phyloP scores from a whole-genome alignment of 345 rosid genomes.

The Corchorus capsularis region DNA sequence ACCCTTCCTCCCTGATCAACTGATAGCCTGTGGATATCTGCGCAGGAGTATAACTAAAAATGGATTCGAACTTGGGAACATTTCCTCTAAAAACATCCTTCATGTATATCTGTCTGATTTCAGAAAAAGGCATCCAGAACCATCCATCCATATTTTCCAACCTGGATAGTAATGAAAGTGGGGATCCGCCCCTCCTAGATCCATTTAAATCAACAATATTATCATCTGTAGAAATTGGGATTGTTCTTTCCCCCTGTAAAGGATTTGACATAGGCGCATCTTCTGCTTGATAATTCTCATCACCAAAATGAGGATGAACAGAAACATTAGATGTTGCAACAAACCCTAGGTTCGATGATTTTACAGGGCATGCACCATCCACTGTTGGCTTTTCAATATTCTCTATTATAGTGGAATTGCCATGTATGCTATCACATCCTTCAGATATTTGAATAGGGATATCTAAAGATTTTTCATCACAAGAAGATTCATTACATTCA shows the following conservation, averaged over 20 bases:
- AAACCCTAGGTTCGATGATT: conserved; percentile 17
- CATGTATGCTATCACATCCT: conserved; percentile 25
- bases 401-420: conserved; percentile 29
- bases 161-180: conserved; percentile 37
- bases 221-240: conserved; percentile 40
- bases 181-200: conserved; percentile 35
- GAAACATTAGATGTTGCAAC: conserved; percentile 6
- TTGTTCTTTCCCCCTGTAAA: conserved; percentile 36
- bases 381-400: conserved; percentile 30
- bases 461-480: conserved; percentile 45
- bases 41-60: conserved; percentile 41
- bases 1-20: conserved; percentile 72
- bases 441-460: conserved; percentile 32
- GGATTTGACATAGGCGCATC: conserved; percentile 21
- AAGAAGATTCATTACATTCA: conserved; percentile 33
- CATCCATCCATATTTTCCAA: conserved; percentile 59
- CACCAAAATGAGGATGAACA: conserved; percentile 23
- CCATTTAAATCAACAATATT: conserved; percentile 26
- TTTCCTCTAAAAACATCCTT: conserved; percentile 62
- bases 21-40: conserved; percentile 48
- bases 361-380: conserved; percentile 19
- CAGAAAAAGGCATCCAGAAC: conserved; percentile 85
- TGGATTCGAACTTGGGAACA: conserved; percentile 53
- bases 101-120: conserved; percentile 54
- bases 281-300: conserved; percentile 24